Conservation (phyloP, 805 yeast species). For the Cyberlindnera amylophila region DNA sequence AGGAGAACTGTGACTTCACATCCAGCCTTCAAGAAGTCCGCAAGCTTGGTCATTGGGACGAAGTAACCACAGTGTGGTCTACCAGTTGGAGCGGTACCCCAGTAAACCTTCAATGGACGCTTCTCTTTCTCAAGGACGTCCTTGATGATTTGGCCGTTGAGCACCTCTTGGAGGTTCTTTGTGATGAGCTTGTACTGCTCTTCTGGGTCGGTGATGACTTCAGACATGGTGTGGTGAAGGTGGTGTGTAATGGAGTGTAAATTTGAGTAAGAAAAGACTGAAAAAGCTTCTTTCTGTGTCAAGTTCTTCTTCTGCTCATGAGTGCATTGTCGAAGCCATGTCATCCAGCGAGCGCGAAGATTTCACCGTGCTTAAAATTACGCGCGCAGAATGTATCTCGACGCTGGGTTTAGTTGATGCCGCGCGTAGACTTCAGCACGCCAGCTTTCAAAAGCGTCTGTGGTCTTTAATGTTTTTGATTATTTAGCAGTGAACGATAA, state of each 20-base stretch:
- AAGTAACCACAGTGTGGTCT: conserved; percentile 98
- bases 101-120: conserved; percentile 82
- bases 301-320: background rate
- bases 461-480: too few relatives aligned
- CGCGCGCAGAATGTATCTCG: too few relatives aligned
- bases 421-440: background rate
- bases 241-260: too few relatives aligned
- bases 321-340: background rate
- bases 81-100: conserved; percentile 99
- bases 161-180: conserved; percentile 84
- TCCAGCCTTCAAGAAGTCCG: conserved; percentile 93
- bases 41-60: conserved; percentile 95
- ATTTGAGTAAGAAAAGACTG: too few relatives aligned
- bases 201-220: conserved; percentile 41
- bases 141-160: conserved; percentile 83
- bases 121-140: conserved; percentile 76
- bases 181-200: conserved; percentile 75
- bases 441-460: too few relatives aligned
- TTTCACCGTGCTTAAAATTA: conserved; percentile 4
- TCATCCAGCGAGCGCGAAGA: conserved; percentile 2
- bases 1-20: conserved; percentile 87
- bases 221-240: conserved; percentile 13
- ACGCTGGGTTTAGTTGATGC: background rate
- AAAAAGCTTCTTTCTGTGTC: too few relatives aligned
- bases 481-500: too few relatives aligned